Percentiles rank a stretch among this genome's conserved stretches.
phyloP scores from a whole-genome alignment of 2,329 filamentous ascomycete genomes.

The Ophiostoma australiae region DNA sequence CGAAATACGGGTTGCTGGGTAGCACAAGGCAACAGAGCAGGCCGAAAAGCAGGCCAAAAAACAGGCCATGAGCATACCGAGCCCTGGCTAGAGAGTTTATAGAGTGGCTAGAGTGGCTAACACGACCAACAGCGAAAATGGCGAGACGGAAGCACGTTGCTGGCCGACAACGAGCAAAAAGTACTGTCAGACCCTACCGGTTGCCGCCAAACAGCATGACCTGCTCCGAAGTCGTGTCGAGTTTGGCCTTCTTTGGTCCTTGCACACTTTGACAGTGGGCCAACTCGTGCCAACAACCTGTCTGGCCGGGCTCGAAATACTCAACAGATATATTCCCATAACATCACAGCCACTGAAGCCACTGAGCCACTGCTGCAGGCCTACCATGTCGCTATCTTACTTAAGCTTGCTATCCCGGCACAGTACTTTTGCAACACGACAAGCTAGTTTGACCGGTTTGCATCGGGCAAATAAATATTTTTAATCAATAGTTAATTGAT shows the following conservation, averaged over 20 bases:
- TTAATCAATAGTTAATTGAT: background rate
- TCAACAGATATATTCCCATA: too few species aligned
- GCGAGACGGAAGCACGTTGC: background rate
- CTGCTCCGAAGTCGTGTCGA: background rate
- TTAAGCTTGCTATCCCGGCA: background rate
- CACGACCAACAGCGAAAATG: background rate
- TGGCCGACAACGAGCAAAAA: background rate
- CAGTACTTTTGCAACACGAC: background rate
- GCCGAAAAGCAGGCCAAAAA: background rate
- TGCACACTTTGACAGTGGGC: background rate
- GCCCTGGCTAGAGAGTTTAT: background rate
- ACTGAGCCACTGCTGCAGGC: background rate
- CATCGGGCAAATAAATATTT: background rate
- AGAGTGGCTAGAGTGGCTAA: background rate
- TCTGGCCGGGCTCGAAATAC: too few species aligned
- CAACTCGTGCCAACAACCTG: too few species aligned
- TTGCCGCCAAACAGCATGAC: background rate
- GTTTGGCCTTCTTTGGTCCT: background rate
- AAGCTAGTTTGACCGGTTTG: background rate
- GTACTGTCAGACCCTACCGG: background rate
- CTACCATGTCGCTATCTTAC: background rate
- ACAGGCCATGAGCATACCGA: background rate
- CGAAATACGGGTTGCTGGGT: background rate
- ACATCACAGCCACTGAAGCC: too few species aligned
- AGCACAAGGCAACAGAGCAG: background rate